A percentile compares a stretch with the other conserved stretches of the same genome.
Conservation (phyloP, 2,329 filamentous ascomycete genomes). For the Epichloe amarillans region DNA sequence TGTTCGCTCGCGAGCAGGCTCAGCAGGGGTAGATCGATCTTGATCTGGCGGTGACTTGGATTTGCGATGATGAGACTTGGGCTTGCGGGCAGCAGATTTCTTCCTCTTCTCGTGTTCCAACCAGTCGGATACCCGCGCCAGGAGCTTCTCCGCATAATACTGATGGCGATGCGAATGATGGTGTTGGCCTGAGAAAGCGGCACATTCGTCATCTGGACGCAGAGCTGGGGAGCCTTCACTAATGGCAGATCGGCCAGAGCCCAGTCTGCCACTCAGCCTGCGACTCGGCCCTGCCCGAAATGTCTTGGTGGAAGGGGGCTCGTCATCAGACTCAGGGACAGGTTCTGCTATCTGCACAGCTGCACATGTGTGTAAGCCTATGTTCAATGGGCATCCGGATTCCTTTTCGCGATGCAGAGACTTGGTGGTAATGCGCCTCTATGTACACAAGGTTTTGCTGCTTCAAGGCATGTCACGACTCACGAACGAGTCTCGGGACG, state of each 20-base stretch:
- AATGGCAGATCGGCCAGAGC: conserved; percentile 34
- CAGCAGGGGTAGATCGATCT: conserved; percentile 9
- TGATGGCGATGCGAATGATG: conserved; percentile 21
- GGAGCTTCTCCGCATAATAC: conserved; percentile 40
- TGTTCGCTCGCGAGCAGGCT: conserved; percentile 21
- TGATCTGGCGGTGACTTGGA: conserved; percentile 22
- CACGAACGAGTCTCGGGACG: not conserved
- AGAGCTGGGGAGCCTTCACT: conserved; percentile 17
- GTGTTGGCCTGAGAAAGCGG: conserved; percentile 10
- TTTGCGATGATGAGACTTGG: conserved; percentile 26
- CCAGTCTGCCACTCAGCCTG: conserved; percentile 21
- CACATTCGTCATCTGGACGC: conserved; percentile 16
- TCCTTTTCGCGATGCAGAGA: not conserved
- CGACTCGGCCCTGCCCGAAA: conserved; percentile 20
- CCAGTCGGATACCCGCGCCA: conserved; percentile 73
- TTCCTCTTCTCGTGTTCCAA: conserved; percentile 65
- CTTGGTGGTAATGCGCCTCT: not conserved
- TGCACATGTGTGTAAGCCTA: conserved; percentile 14
- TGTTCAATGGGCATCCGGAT: not conserved
- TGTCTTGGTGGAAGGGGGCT: conserved; percentile 17
- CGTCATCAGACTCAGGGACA: conserved; percentile 21
- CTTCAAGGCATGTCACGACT: not conserved
- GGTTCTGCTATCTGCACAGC: conserved; percentile 48
- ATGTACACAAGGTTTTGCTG: not conserved
- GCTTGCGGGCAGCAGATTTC: conserved; percentile 32